A percentile compares a stretch with the other conserved stretches of the same genome.
Conservation (phyloP, 1,284 basidiomycete species). For the Bondarzewia mesenterica region DNA sequence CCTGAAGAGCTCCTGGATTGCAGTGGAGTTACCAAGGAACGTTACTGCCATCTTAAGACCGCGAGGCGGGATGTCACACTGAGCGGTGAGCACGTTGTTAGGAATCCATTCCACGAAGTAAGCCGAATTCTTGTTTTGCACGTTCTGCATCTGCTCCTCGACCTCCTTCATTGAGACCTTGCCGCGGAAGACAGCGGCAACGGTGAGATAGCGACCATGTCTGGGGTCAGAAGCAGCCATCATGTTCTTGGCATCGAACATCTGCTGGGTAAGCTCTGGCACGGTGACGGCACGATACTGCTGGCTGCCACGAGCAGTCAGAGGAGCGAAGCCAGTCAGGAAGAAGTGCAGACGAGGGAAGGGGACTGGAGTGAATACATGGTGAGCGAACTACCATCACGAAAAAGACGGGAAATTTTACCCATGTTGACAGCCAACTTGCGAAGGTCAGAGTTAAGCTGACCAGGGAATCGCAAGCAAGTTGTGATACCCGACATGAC, state of each 20-base stretch:
- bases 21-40: constrained; percentile 96
- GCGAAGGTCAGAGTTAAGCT: constrained; percentile 95
- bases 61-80: constrained; percentile 92
- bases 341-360: constrained; percentile 99
- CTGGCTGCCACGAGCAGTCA: constrained; percentile 89
- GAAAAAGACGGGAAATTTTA: constrained; percentile 29
- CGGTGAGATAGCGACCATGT: constrained; percentile 91
- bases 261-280: constrained; percentile 93
- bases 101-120: constrained; percentile 99
- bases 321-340: constrained; percentile 94
- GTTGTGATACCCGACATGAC: constrained; percentile 99
- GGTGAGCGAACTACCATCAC: constrained; percentile 1
- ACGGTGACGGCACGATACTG: constrained; percentile 94
- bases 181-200: constrained; percentile 97
- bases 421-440: constrained; percentile 99
- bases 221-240: constrained; percentile 95
- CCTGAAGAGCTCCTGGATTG: constrained; percentile 97
- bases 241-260: constrained; percentile 99
- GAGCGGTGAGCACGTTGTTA: constrained; percentile 94
- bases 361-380: constrained; percentile 50
- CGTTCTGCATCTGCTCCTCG: constrained; percentile 96
- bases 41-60: constrained; percentile 95
- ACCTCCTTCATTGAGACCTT: constrained; percentile 99
- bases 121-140: constrained; percentile 94
- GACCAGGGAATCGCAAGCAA: constrained; percentile 96